Base-by-base conservation (phyloP, 225 moss, liverwort and hornwort species). In the Physcomitrellopsis africana region DNA sequence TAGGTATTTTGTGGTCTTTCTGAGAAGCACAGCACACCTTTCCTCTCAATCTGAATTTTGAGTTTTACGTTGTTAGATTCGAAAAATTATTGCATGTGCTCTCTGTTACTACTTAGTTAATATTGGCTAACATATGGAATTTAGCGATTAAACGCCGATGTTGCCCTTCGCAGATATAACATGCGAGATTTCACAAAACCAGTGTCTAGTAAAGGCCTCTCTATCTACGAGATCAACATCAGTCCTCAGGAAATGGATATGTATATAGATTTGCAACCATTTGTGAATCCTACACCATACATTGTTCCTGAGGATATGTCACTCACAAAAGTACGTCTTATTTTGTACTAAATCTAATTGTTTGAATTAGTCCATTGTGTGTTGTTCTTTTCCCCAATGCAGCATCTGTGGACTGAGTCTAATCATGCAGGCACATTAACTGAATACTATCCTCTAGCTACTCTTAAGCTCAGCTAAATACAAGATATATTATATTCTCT, bases 281-380 rank as follows among this genome's bases (percentile, higher is more conserved):
- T 92, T 81, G 95, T 95, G 60, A 95, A 95, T 69, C 92, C 95
- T 8, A 91, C 92, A 43, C 95, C 95, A 18, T 95, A 95, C 68
- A 82, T 95, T 22, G 95, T 95, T 51, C 90, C 95, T 24, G 95
- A 95, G 67, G 95, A 95, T 67, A 95, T 91, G 95, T 95, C 95
- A 41, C 89, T 95, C 13, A 89, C 95, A 55, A 95, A 95, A 89
- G 95, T 91, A 76, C 60, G 87, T 61, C 51, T 56, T 19, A 12
- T 65, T 63, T 14, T 27, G 42, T 37, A 41, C 42, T 57, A 53
- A 2, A 16, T 19, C 60, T 79, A 37, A 37, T 37, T 37, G 32
- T 37, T 37, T 37, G 32, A 37, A 37, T 37, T 37, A 37, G 32
- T 37, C 4, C 32, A 37, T 37, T 37, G 4, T 37, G 7, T 37